Conservation (phyloP, 2,329 filamentous ascomycete species). For the Aspergillus vadensis region DNA sequence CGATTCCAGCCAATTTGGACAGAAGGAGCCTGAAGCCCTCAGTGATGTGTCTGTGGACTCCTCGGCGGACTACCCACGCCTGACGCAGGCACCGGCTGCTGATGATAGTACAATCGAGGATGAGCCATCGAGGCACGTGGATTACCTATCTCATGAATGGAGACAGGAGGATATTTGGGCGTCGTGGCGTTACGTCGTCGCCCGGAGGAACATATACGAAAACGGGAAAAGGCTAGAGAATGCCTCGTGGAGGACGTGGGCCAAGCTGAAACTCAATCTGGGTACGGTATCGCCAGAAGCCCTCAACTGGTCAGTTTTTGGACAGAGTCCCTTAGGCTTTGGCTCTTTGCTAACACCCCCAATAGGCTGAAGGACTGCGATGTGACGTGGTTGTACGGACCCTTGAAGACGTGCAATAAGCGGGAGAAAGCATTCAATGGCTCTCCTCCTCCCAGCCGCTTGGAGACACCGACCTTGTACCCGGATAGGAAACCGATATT, state of each 20-base stretch:
- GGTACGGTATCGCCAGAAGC: slow-evolving; percentile 88
- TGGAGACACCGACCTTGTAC: slow-evolving; percentile 68
- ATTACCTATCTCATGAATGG: slow-evolving; percentile 93
- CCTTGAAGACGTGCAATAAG: slow-evolving; percentile 72
- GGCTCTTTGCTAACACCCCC: slow-evolving; percentile 12
- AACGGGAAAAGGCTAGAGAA: slow-evolving; percentile 87
- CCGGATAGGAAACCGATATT: slow-evolving; percentile 83
- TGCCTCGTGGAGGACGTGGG: slow-evolving; percentile 96
- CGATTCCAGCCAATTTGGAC: slow-evolving; percentile 50
- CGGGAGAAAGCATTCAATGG: slow-evolving; percentile 53
- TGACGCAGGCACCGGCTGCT: slow-evolving; percentile 64
- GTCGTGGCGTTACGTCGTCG: slow-evolving; percentile 91
- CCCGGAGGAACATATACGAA: slow-evolving; percentile 74
- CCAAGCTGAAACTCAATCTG: slow-evolving; percentile 84
- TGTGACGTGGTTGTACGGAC: slow-evolving; percentile 96
- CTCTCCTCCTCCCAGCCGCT: slow-evolving; percentile 55
- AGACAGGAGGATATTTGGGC: slow-evolving; percentile 96
- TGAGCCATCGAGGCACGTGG: slow-evolving; percentile 84
- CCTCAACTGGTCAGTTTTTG: slow-evolving; percentile 76
- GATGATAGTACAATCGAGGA: slow-evolving; percentile 77
- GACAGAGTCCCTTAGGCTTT: background rate
- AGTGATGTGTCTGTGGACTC: slow-evolving; percentile 27
- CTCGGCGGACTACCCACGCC: slow-evolving; percentile 55
- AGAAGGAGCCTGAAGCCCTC: slow-evolving; percentile 40
- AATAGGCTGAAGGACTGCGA: slow-evolving; percentile 92